A percentile compares a stretch with the other conserved stretches of the same genome.
Evolutionary conservation across 192 early-diverging fungal species (phyloP).

Genomic region (Dimargaris cristalligena): DNA sequence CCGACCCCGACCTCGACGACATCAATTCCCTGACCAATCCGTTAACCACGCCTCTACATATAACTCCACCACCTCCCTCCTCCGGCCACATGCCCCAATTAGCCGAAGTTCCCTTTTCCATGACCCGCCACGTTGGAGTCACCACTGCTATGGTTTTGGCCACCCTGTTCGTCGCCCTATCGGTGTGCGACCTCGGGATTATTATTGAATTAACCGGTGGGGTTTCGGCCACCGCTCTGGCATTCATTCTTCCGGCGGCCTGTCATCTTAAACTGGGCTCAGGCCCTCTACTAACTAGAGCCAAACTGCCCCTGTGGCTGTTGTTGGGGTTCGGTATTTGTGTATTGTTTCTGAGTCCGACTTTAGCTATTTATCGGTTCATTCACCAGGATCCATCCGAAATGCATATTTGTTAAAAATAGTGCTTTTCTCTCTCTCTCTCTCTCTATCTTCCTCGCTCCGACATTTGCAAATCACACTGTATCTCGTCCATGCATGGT

Average conservation of each 20-base stretch:
- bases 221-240: conserved; percentile 71
- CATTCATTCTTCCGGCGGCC: conserved; percentile 71
- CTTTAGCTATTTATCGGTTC: conserved; percentile 16
- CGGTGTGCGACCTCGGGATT: conserved; percentile 67
- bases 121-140: conserved; percentile 42
- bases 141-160: conserved; percentile 46
- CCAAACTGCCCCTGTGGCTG: conserved; percentile 45
- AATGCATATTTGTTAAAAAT: neutral
- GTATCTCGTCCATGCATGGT: too few relatives aligned
- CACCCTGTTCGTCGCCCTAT: conserved; percentile 50
- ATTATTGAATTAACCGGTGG: conserved; percentile 78
- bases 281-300: conserved; percentile 31
- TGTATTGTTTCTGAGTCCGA: conserved; percentile 57
- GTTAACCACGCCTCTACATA: neutral
- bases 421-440: too few relatives aligned
- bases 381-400: neutral
- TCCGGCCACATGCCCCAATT: conserved; percentile 21
- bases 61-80: neutral
- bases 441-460: too few relatives aligned
- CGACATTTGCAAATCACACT: too few relatives aligned
- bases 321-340: conserved; percentile 57
- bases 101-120: conserved; percentile 29
- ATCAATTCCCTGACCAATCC: neutral
- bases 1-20: neutral
- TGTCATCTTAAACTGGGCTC: conserved; percentile 61